Percentiles rank a stretch among this genome's conserved stretches.
phyloP scores from a whole-genome alignment of 2,329 filamentous ascomycete genomes.

The Cladophialophora immunda region DNA sequence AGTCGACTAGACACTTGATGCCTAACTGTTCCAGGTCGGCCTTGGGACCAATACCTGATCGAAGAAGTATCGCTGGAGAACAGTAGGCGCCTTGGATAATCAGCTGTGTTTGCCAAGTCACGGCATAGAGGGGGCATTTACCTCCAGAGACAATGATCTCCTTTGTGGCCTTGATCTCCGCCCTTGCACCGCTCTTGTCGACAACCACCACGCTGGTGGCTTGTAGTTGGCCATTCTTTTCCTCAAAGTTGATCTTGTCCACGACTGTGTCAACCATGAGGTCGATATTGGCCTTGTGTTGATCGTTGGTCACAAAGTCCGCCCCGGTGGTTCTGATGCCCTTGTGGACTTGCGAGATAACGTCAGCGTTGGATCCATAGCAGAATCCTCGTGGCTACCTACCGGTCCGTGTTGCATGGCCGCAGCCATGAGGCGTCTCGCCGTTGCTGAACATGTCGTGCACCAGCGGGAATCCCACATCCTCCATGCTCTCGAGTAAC shows the following conservation, averaged over 20 bases:
- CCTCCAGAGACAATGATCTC: slow-evolving; percentile 54
- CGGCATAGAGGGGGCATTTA: slow-evolving; percentile 33
- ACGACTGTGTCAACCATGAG: slow-evolving; percentile 60
- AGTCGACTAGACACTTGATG: slow-evolving; percentile 56
- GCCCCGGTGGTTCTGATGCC: slow-evolving; percentile 63
- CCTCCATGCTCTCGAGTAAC: slow-evolving; percentile 63
- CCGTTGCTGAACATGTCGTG: slow-evolving; percentile 68
- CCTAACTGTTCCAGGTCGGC: slow-evolving; percentile 52
- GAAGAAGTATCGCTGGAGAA: slow-evolving; percentile 62
- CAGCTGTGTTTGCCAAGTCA: neutral
- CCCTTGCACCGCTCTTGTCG: slow-evolving; percentile 51
- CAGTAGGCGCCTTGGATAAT: slow-evolving; percentile 55
- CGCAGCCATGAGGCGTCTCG: slow-evolving; percentile 63
- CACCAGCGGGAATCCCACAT: slow-evolving; percentile 63
- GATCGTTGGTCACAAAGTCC: slow-evolving; percentile 61
- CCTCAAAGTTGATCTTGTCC: slow-evolving; percentile 61
- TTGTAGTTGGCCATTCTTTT: slow-evolving; percentile 27
- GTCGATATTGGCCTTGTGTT: slow-evolving; percentile 56
- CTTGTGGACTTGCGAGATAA: slow-evolving; percentile 50
- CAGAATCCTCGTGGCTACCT: neutral
- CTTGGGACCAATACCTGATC: slow-evolving; percentile 62
- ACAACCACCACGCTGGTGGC: slow-evolving; percentile 53
- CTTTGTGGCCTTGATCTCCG: slow-evolving; percentile 50
- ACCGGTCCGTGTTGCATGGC: slow-evolving; percentile 61
- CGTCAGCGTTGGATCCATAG: slow-evolving; percentile 11